These are phyloP conservation scores for Rhynchospora tenuis DNA, from an alignment of 176 grass and related monocot species.

Conservation along the genomic window DNA sequence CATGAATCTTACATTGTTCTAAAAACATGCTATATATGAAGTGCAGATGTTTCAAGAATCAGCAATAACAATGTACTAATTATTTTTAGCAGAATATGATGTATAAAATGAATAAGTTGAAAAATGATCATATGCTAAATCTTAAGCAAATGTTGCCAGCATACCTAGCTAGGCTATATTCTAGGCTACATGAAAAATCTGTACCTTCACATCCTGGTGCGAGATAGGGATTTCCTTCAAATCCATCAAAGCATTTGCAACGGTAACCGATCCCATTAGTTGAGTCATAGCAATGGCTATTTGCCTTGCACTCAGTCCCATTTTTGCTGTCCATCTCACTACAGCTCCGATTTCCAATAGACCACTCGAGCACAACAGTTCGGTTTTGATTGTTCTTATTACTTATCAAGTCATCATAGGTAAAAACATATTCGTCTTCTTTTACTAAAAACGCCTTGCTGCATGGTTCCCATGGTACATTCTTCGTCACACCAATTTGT, in stretches of 20 bases:
- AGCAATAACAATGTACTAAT: not conserved
- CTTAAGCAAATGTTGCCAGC: not conserved
- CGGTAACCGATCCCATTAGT: conserved; percentile 40
- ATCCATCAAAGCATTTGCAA: conserved; percentile 40
- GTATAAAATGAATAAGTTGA: not conserved
- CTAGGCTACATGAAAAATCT: conserved; percentile 18
- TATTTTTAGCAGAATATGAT: not conserved
- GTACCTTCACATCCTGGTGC: not conserved
- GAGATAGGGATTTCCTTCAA: conserved; percentile 47
- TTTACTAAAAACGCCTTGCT: conserved; percentile 37
- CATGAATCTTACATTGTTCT: not conserved
- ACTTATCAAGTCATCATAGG: not conserved
- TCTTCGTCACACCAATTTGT: not conserved
- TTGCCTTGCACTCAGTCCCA: conserved; percentile 18
- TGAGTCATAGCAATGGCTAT: conserved; percentile 32
- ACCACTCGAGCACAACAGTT: conserved; percentile 51
- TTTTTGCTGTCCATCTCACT: not conserved
- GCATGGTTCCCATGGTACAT: not conserved
- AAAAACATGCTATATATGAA: not conserved
- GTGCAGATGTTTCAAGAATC: not conserved
- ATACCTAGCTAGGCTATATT: not conserved
- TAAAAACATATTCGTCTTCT: conserved; percentile 32
- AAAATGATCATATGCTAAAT: not conserved
- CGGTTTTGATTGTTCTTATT: not conserved
- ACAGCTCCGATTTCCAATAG: conserved; percentile 36